Conservation (phyloP, 768 basidiomycete genomes). For the Roridomyces roridus region DNA sequence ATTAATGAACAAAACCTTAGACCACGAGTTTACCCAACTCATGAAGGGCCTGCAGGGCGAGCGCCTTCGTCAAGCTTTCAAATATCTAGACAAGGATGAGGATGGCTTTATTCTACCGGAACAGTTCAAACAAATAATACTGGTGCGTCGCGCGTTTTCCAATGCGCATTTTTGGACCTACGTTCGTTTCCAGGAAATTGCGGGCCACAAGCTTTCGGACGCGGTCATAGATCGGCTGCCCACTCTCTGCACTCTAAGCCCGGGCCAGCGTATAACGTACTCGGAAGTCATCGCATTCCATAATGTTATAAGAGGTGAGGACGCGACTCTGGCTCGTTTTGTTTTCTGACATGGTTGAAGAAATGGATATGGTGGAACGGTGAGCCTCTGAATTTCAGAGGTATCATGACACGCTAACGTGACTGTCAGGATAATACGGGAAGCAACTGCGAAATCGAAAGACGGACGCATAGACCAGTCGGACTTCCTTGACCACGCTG, state of each 20-base stretch:
- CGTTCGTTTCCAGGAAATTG: conserved; percentile 72
- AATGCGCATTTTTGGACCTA: conserved; percentile 1
- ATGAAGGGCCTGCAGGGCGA: conserved; percentile 99
- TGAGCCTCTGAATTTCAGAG: conserved; percentile 34
- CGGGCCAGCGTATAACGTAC: conserved; percentile 91
- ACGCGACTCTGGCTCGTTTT: background rate
- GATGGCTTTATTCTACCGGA: conserved; percentile 95
- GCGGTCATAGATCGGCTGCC: conserved; percentile 91
- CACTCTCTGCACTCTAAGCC: conserved; percentile 87
- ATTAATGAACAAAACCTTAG: conserved; percentile 44
- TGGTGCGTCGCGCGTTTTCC: conserved; percentile 57
- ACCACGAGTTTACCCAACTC: conserved; percentile 96
- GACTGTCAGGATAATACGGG: conserved; percentile 75
- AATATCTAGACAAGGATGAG: conserved; percentile 85
- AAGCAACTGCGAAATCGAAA: conserved; percentile 87
- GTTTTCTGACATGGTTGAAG: conserved; percentile 39
- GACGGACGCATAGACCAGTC: conserved; percentile 95
- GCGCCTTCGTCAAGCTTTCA: conserved; percentile 95
- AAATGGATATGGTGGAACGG: conserved; percentile 98
- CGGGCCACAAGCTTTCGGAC: conserved; percentile 96
- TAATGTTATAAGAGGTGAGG: conserved; percentile 89
- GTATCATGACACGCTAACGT: conserved; percentile 15
- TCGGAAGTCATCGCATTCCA: conserved; percentile 97
- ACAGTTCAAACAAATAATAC: conserved; percentile 93
- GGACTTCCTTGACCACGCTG: conserved; percentile 93